Evolutionary conservation across 2,329 filamentous ascomycete genomes (phyloP), one percentile per base, ranked within the genome.

Genomic region (Aspergillus quadricinctus): DNA sequence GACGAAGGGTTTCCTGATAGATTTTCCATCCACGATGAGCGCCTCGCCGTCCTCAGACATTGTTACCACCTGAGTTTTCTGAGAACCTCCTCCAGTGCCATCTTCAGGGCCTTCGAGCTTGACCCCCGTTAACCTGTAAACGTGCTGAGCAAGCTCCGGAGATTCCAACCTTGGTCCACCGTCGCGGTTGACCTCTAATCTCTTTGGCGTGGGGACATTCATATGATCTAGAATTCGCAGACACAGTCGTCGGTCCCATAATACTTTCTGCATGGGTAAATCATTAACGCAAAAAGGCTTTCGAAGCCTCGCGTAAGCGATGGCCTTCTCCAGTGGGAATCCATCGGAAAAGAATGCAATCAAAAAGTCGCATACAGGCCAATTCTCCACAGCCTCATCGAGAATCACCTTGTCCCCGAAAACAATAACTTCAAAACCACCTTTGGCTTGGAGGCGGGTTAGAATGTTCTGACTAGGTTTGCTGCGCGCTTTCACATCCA

Each of bases 341-440:
- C 94, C 94, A 72, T 97, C 93, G 0, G 93, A 97, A 75, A 97
- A 99, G 77, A 99, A 99, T 3, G 92, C 96, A 68, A 99, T 96
- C 55, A 99, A 78, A 68, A 96, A 99, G 76, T 99, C 94, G 74
- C 91, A 95, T 54, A 96, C 86, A 19, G 92, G 92, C 92, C 92
- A 97, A 71, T 97, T 96, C 75, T 96, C 92, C 55, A 97, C 88
- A 60, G 89, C 90, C 83, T 99, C 94, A 69, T 99, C 94, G 37
- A 99, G 81, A 64, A 99, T 99, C 46, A 97, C 93, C 76, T 99
- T 99, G 78, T 99, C 94, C 49, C 94, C 95, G 77, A 99, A 99
- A 11, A 99, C 93, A 59, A 96, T 88, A 25, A 97, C 92, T 67
- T 99, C 93, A 68, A 99, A 97, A 66, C 97, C 93, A 50, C 88